These are phyloP conservation scores for Scutellaria baicalensis DNA, from an alignment of 257 asterid species.

Conservation along the genomic window DNA sequence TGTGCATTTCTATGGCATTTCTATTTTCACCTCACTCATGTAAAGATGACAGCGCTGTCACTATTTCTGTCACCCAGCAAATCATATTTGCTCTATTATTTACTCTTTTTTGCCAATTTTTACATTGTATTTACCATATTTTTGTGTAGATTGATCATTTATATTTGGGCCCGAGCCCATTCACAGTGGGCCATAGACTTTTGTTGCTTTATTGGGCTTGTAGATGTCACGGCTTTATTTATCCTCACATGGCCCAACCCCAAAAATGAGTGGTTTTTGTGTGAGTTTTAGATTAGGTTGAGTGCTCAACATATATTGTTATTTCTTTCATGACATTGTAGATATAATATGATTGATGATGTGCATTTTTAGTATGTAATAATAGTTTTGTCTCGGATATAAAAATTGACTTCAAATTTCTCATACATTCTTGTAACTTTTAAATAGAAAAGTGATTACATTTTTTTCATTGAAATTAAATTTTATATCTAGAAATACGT, in stretches of 20 bases:
- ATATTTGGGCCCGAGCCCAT: conserved; percentile 2
- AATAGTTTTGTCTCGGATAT: too few relatives aligned
- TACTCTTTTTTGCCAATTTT: conserved; percentile 34
- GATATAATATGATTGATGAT: background rate
- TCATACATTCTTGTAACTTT: too few relatives aligned
- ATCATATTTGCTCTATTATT: conserved; percentile 30
- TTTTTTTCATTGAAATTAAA: too few relatives aligned
- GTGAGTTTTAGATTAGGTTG: background rate
- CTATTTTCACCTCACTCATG: conserved; percentile 36
- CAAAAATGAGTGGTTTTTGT: background rate
- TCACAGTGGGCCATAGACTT: background rate
- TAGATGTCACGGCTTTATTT: background rate
- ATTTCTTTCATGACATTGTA: background rate
- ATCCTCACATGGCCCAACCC: background rate
- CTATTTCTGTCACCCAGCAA: conserved; percentile 56
- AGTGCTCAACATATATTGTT: background rate
- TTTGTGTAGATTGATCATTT: background rate
- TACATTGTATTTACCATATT: conserved; percentile 24
- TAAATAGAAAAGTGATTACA: too few relatives aligned
- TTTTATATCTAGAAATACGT: too few relatives aligned
- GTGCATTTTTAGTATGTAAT: background rate
- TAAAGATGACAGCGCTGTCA: conserved; percentile 9
- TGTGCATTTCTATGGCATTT: conserved; percentile 56
- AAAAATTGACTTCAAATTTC: too few relatives aligned
- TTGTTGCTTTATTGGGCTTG: background rate